phyloP scores from a whole-genome alignment of 345 rosid genomes.

The Populus ilicifolia region DNA sequence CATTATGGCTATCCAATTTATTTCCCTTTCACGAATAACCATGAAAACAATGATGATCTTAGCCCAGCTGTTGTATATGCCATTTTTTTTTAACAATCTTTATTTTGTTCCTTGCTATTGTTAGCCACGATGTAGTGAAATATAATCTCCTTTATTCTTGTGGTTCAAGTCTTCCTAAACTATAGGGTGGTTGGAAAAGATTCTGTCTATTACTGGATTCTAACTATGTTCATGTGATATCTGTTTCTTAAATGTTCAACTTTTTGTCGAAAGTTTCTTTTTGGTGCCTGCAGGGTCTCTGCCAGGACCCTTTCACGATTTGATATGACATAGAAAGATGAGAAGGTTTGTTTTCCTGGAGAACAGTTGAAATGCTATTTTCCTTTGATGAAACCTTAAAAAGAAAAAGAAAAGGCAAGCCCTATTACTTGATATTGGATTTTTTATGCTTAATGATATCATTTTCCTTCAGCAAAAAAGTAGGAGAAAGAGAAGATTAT shows the following conservation, averaged over 20 bases:
- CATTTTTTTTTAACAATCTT: background rate
- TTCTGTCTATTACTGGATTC: background rate
- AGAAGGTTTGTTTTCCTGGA: background rate
- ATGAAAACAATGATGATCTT: background rate
- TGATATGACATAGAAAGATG: background rate
- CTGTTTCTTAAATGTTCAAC: background rate
- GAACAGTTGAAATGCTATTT: background rate
- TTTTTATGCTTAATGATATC: background rate
- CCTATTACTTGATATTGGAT: background rate
- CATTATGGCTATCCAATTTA: background rate
- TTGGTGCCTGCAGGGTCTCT: background rate
- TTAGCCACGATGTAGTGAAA: background rate
- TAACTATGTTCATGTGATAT: slow-evolving; percentile 1
- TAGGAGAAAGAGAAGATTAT: no score
- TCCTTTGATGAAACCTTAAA: background rate
- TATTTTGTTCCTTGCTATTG: background rate
- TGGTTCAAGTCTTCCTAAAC: background rate
- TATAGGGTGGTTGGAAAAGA: background rate
- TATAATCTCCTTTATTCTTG: background rate
- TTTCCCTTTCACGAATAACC: background rate
- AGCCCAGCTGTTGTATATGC: background rate
- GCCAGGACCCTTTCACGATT: background rate
- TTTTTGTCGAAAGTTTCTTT: background rate
- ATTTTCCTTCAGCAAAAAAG: background rate
- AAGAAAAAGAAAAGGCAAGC: background rate